These are phyloP conservation scores for Macrolepiota fuliginosa DNA, from an alignment of 768 basidiomycete genomes.

Conservation along the genomic window DNA sequence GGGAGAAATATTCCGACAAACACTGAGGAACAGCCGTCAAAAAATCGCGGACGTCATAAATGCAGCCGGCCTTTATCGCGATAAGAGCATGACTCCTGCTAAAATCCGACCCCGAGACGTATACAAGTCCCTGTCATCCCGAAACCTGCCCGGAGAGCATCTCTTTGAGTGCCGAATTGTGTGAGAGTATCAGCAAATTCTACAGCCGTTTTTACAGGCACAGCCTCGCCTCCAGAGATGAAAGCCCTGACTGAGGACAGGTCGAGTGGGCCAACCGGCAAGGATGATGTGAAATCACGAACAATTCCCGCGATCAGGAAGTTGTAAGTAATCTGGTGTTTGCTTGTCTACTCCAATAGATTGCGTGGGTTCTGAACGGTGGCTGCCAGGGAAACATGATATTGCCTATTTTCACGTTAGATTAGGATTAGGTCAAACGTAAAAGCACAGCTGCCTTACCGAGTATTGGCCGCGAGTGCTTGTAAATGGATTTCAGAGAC, in stretches of 20 bases:
- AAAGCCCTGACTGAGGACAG: background rate
- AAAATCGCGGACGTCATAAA: constrained; percentile 7
- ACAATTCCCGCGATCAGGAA: constrained; percentile 7
- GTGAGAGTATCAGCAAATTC: constrained; percentile 6
- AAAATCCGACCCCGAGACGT: background rate
- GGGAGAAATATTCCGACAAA: constrained; percentile 1
- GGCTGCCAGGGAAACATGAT: constrained; percentile 3
- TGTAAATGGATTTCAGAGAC: constrained; percentile 10
- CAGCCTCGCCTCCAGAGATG: constrained; percentile 8
- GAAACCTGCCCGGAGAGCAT: constrained; percentile 10
- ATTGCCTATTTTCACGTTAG: constrained; percentile 6
- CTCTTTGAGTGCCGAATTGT: background rate
- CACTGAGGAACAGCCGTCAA: background rate
- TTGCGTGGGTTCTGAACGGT: constrained; percentile 1
- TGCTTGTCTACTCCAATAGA: constrained; percentile 6
- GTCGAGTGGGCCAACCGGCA: background rate
- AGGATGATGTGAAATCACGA: background rate
- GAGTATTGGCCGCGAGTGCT: background rate
- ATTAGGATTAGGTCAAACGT: too few species aligned
- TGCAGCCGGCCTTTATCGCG: background rate
- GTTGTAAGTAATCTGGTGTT: constrained; percentile 6
- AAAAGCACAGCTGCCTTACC: background rate
- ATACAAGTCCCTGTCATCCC: constrained; percentile 11
- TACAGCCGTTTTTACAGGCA: constrained; percentile 7
- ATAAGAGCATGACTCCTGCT: background rate